Evolutionary conservation across 176 grass and related monocot species (phyloP), one percentile per base, ranked within the genome.

Genomic region (Zoysia pacifica): DNA sequence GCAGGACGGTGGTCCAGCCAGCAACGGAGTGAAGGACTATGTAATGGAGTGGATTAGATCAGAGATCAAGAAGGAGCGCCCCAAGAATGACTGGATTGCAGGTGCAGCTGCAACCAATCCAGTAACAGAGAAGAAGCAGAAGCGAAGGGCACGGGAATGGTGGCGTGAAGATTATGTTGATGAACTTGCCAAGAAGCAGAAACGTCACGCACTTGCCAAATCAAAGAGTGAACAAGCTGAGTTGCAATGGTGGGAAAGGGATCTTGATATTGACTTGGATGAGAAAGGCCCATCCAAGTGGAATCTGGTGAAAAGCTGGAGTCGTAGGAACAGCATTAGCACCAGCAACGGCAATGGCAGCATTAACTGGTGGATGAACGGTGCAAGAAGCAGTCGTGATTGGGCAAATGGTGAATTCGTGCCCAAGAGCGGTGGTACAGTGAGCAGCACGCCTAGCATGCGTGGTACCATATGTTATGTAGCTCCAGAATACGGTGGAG

Each of bases 11-110:
- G 75, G 74, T 9, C 47, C 47, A 0, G 71, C 42, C 41, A 61
- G 80, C 75, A 74, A 52, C 65, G 83, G 86, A 3, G 91, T 88
- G 1, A 93, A 97, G 71, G 90, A 97, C 65, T 93, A 93, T 69
- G 90, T 97, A 11, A 89, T 93, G 93, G 93, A 97, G 68, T 97
- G 93, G 93, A 97, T 97, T 82, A 75, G 84, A 55, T 97, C 90
- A 4, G 93, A 97, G 73, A 97, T 93, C 81, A 93, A 90, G 86
- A 97, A 93, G 67, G 93, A 97, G 77, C 77, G 83, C 43, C 90
- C 93, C 35, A 93, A 88, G 59, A 86, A 76, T n/a, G 85, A 97
- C 56, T 97, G 90, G 90, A 83, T 84, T 72, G 71, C 78, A 6
- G 85, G 78, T 1, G 56, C 82, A 14, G 73, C 87, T 1, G 66